Percentiles rank a stretch among this genome's conserved stretches.
phyloP scores from a whole-genome alignment of 2,329 filamentous ascomycete genomes.

The Metarhizium rileyi region DNA sequence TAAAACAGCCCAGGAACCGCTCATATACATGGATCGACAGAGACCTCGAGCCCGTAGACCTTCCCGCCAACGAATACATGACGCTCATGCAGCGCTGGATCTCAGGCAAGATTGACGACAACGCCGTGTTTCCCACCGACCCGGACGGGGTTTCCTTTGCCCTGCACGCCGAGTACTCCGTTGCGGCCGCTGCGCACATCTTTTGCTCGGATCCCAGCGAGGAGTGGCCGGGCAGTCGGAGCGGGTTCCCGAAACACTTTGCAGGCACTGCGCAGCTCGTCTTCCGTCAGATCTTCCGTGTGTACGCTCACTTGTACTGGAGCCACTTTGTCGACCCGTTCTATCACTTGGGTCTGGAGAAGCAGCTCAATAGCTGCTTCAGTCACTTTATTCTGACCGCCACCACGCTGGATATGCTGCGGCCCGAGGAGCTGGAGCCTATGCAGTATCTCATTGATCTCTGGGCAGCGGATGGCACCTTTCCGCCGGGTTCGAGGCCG shows the following conservation, averaged over 20 bases:
- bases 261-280: constrained; percentile 77
- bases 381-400: constrained; percentile 70
- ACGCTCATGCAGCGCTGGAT: constrained; percentile 92
- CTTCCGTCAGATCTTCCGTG: constrained; percentile 92
- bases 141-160: constrained; percentile 53
- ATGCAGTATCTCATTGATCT: constrained; percentile 86
- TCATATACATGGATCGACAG: constrained; percentile 90
- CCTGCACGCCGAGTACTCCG: constrained; percentile 42
- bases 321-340: constrained; percentile 76
- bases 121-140: constrained; percentile 75
- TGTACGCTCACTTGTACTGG: constrained; percentile 93
- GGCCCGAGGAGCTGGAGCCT: constrained; percentile 76
- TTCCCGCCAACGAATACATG: constrained; percentile 83
- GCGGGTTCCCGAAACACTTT: constrained; percentile 80
- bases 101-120: constrained; percentile 80
- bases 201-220: constrained; percentile 41
- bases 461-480: constrained; percentile 75
- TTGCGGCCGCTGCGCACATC: constrained; percentile 33
- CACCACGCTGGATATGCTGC: constrained; percentile 67
- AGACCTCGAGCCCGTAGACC: constrained; percentile 65
- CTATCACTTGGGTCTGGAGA: constrained; percentile 65
- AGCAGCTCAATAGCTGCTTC: constrained; percentile 73
- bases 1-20: constrained; percentile 50
- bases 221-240: constrained; percentile 76
- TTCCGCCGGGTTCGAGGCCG: constrained; percentile 58